phyloP scores from a whole-genome alignment of 139 green algal genomes.

The Trebouxia sp. region DNA sequence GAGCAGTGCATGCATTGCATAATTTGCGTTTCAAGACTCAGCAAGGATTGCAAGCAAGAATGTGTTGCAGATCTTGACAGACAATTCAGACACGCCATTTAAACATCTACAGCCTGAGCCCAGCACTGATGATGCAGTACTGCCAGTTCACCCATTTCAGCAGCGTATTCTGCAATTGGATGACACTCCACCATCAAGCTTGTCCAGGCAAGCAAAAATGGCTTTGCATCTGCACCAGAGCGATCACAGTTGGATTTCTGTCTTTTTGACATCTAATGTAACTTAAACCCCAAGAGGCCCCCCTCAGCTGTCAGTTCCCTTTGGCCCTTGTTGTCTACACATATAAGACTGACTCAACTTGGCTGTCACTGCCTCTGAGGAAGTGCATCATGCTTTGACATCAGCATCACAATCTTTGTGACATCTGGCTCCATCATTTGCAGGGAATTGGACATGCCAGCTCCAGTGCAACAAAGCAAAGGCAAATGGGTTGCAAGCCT shows the following conservation, averaged over 20 bases:
- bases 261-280: no score
- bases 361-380: no score
- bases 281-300: no score
- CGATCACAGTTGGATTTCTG: no score
- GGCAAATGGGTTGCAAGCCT: constrained; percentile 4
- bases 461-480: neutral
- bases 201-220: neutral
- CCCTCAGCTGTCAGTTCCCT: no score
- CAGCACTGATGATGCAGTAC: neutral
- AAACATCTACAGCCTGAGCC: neutral
- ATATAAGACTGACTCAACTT: no score
- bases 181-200: neutral
- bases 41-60: neutral
- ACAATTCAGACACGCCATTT: constrained; percentile 21
- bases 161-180: constrained; percentile 1
- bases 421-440: neutral
- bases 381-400: no score
- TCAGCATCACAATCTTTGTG: neutral
- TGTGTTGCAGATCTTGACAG: neutral
- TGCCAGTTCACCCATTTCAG: constrained; percentile 12
- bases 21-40: no score
- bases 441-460: neutral
- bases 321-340: no score
- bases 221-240: no score
- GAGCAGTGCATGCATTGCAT: no score